Conservation (phyloP, 1,284 basidiomycete species). For the Baeospora myosura region DNA sequence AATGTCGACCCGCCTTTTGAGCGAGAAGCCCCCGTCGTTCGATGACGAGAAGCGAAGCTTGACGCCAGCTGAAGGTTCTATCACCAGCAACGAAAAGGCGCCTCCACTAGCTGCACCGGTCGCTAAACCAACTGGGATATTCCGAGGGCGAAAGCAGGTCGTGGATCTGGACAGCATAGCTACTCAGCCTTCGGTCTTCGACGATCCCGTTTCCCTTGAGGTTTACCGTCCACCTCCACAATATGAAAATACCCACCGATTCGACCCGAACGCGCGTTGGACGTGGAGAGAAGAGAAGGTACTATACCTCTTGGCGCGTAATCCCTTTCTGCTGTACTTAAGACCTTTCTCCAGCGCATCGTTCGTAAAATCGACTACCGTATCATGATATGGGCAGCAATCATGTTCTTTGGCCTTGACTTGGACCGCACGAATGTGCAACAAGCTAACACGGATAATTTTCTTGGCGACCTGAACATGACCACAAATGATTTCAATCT, state of each 20-base stretch:
- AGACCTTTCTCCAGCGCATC: slow-evolving; percentile 29
- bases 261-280: slow-evolving; percentile 64
- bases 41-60: slow-evolving; percentile 18
- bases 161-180: slow-evolving; percentile 41
- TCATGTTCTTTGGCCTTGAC: slow-evolving; percentile 60
- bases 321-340: not conserved
- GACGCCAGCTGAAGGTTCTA: slow-evolving; percentile 11
- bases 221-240: slow-evolving; percentile 46
- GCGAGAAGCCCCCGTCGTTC: slow-evolving; percentile 6
- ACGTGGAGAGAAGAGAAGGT: slow-evolving; percentile 64
- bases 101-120: slow-evolving; percentile 24
- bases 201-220: slow-evolving; percentile 45
- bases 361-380: slow-evolving; percentile 56
- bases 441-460: slow-evolving; percentile 52
- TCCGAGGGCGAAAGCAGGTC: slow-evolving; percentile 20
- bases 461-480: slow-evolving; percentile 43
- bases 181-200: slow-evolving; percentile 54
- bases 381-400: slow-evolving; percentile 57
- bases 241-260: slow-evolving; percentile 55
- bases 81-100: slow-evolving; percentile 14
- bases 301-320: slow-evolving; percentile 9
- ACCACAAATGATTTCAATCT: slow-evolving; percentile 58
- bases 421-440: slow-evolving; percentile 36
- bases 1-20: slow-evolving; percentile 19
- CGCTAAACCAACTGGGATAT: slow-evolving; percentile 15